phyloP scores from a whole-genome alignment of 2,329 filamentous ascomycete species.

The Pseudogymnoascus sp. region DNA sequence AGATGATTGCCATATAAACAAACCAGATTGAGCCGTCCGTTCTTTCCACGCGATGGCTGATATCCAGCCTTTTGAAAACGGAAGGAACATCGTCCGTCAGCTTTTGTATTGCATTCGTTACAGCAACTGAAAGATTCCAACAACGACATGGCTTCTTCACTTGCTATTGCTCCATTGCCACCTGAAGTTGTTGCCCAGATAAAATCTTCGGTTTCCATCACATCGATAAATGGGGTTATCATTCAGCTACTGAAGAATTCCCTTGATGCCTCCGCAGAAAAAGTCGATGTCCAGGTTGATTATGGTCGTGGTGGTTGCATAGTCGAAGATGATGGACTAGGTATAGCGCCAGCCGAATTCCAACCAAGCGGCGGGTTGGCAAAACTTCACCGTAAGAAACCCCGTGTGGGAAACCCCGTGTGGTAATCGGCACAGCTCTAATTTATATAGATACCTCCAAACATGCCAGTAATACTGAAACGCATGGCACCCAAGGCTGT shows the following conservation, averaged over 20 bases:
- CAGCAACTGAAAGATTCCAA: neutral
- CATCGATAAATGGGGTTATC: conserved; percentile 63
- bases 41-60: neutral
- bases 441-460: conserved; percentile 56
- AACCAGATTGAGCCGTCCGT: neutral
- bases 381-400: conserved; percentile 59
- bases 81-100: neutral
- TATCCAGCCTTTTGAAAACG: neutral
- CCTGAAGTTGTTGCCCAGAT: conserved; percentile 67
- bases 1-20: conserved; percentile 3
- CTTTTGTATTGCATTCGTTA: neutral
- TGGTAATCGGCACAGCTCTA: neutral
- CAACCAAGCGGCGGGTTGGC: conserved; percentile 60
- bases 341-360: conserved; percentile 71
- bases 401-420: neutral
- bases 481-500: conserved; percentile 62
- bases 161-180: conserved; percentile 63
- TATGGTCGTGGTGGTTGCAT: conserved; percentile 67
- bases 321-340: conserved; percentile 77
- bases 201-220: conserved; percentile 75
- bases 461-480: conserved; percentile 37
- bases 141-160: conserved; percentile 16
- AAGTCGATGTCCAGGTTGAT: conserved; percentile 64
- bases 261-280: conserved; percentile 68
- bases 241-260: conserved; percentile 73